Evolutionary conservation across 305 asterid species (phyloP).

Genomic region (Solanum chacoense): DNA sequence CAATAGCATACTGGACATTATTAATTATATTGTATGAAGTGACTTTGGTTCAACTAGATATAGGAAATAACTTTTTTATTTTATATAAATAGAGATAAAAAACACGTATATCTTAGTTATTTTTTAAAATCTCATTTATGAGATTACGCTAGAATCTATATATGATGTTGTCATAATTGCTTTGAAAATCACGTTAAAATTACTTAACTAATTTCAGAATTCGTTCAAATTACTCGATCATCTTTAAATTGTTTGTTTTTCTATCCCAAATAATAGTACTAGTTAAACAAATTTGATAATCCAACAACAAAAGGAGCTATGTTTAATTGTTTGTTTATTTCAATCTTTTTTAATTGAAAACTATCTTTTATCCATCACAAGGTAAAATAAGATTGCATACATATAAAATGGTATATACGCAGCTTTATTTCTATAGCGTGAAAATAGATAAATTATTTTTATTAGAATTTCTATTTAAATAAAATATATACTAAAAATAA

Average conservation of each 20-base stretch:
- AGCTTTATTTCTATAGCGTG: rapidly evolving
- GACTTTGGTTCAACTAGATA: too few species aligned
- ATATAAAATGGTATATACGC: not conserved
- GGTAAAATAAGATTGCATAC: not conserved
- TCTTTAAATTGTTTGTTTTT: not conserved
- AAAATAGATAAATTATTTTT: not conserved
- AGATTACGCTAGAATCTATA: too few species aligned
- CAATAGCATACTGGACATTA: too few species aligned
- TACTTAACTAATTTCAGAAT: too few species aligned
- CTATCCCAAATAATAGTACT: not conserved
- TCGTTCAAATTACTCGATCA: not conserved
- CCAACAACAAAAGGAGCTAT: not conserved
- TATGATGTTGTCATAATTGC: rapidly evolving
- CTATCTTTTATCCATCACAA: rapidly evolving
- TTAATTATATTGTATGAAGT: too few species aligned
- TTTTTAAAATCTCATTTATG: too few species aligned
- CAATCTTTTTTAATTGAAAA: not conserved
- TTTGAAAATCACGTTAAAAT: too few species aligned
- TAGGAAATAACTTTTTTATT: too few species aligned
- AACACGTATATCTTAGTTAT: too few species aligned
- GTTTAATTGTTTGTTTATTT: not conserved
- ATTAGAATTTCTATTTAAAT: not conserved
- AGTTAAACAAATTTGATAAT: not conserved
- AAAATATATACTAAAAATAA: not conserved
- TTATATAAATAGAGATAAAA: too few species aligned